Conservation (phyloP, 176 grass and related monocot species). For the Puccinellia tenuiflora region DNA sequence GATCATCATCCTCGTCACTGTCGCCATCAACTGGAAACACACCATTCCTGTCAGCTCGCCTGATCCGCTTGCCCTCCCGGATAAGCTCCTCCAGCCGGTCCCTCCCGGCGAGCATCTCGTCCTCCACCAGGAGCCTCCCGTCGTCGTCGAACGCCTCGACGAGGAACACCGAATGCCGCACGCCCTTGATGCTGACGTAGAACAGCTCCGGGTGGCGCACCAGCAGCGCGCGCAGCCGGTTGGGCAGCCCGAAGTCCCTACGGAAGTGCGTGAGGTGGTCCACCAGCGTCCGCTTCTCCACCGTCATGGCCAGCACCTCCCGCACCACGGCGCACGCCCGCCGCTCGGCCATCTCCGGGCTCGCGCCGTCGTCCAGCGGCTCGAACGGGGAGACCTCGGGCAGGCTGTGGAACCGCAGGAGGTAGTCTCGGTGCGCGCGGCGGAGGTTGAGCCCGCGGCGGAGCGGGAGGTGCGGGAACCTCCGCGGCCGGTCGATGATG, state of each 20-base stretch:
- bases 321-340: constrained; percentile 6
- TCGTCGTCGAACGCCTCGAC: neutral
- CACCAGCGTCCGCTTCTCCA: constrained; percentile 13
- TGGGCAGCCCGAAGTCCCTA: constrained; percentile 10
- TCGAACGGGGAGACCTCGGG: neutral
- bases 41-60: neutral
- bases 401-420: neutral
- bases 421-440: constrained; percentile 6
- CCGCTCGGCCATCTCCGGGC: neutral
- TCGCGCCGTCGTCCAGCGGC: neutral
- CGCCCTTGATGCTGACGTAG: constrained; percentile 11
- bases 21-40: neutral
- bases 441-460: constrained; percentile 2
- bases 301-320: neutral
- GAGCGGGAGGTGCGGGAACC: constrained; percentile 8
- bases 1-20: neutral
- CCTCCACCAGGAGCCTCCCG: neutral
- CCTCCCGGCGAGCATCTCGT: neutral
- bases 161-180: neutral
- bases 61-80: constrained; percentile 2
- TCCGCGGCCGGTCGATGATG: neutral
- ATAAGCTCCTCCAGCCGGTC: constrained; percentile 11
- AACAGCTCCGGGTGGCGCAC: neutral
- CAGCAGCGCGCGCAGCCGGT: constrained; percentile 1
- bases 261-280: constrained; percentile 16